These are phyloP conservation scores for Pseudogymnoascus sp. DNA, from an alignment of 2,329 filamentous ascomycete species.

Conservation along the genomic window DNA sequence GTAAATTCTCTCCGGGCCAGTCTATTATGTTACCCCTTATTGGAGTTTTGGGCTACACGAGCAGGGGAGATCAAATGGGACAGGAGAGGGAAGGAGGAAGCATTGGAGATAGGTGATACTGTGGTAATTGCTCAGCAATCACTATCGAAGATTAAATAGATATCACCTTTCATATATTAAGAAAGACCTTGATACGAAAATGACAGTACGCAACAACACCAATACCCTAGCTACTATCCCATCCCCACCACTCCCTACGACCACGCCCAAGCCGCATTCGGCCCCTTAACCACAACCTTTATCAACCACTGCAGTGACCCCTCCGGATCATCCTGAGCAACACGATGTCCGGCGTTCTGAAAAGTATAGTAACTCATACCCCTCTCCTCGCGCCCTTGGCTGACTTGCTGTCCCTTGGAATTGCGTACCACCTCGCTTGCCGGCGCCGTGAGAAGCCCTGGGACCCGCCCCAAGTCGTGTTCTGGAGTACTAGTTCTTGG, in stretches of 20 bases:
- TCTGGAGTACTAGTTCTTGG: conserved; percentile 49
- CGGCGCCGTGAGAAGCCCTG: conserved; percentile 53
- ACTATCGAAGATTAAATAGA: neutral
- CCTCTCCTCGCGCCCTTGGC: neutral
- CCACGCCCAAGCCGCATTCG: neutral
- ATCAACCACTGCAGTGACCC: neutral
- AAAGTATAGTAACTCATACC: conserved; percentile 11
- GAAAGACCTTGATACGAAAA: neutral
- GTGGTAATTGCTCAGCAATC: neutral
- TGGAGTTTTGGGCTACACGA: neutral
- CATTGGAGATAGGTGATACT: neutral
- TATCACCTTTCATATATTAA: neutral
- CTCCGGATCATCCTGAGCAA: conserved; percentile 3
- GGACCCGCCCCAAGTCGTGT: conserved; percentile 60
- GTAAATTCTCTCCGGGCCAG: neutral
- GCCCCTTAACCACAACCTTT: neutral
- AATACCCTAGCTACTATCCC: neutral
- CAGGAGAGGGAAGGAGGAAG: neutral
- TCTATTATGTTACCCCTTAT: neutral
- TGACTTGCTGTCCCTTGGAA: neutral
- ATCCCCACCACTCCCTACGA: neutral
- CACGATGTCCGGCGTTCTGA: neutral
- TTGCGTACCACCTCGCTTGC: conserved; percentile 9
- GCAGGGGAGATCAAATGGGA: neutral
- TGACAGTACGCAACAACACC: neutral